Evolutionary conservation across 495 filamentous ascomycete genomes (phyloP), one percentile per base, ranked within the genome.

Genomic region (Tuber brumale): DNA sequence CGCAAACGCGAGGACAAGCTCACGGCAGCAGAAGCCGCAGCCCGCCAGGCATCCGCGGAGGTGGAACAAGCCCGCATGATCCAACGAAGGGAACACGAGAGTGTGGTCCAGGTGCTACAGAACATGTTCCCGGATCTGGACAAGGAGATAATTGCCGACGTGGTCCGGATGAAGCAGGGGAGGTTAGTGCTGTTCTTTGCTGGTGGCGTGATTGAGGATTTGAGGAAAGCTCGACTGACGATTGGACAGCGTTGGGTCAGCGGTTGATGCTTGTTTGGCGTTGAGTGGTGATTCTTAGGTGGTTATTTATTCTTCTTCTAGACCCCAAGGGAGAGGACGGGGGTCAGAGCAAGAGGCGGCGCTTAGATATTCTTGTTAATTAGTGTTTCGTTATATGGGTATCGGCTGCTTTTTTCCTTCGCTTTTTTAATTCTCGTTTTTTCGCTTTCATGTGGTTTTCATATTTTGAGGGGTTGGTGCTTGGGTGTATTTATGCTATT

Each of bases 21-120:
- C 66, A 89, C 87, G 31, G 93, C 93, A 10, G 93, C 97, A 85
- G 95, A 98, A 83, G 92, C 94, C 44, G 95, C 94, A n/a, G 94
- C 94, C 35, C 88, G 93, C 23, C 95, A 98, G 83, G 96, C 96
- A 4, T 95, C 93, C 75, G 95, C 93, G 0, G 95, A 99, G 84
- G 89, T 90, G 43, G 96, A 94, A 16, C 93, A 98, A 84, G 95
- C 95, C 43, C 90, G 92, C 71, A 87, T 92, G 69, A 92, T 99
- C 77, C 91, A 94, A 75, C 87, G 91, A 70, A 90, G 89, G 45
- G 95, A 99, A 86, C 94, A 98, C 83, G 87, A 89, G 66, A 93
- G 93, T 82, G 90, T 99, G 8, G 95, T 98, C 1, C 95, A 97
- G 85, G 79, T 81, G 46, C 72, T 83, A 57, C 74, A 78, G 75